Conservation (phyloP, 2,329 filamentous ascomycete species). For the Teratosphaeria viscida region DNA sequence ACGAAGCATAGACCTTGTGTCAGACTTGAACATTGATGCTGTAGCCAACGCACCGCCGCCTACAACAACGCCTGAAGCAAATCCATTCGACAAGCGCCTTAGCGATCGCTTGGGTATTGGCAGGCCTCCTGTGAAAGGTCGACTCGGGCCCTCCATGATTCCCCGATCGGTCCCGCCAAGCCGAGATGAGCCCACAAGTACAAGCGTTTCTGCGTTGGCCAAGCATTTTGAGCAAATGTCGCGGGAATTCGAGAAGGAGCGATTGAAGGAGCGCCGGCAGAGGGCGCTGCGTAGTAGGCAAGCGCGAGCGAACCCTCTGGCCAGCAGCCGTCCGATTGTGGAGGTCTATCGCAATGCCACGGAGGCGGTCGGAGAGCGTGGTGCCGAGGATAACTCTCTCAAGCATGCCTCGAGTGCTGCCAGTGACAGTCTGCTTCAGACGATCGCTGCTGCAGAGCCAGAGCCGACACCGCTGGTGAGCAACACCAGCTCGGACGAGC, state of each 20-base stretch:
- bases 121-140: constrained; percentile 40
- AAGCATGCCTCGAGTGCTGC: constrained; percentile 1
- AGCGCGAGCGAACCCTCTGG: constrained; percentile 76
- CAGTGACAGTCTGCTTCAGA: neutral
- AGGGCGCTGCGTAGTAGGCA: constrained; percentile 65
- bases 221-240: constrained; percentile 95
- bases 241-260: constrained; percentile 90
- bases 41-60: constrained; percentile 16
- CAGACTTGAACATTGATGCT: constrained; percentile 13
- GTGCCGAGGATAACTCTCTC: neutral
- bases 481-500: constrained; percentile 1
- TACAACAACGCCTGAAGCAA: neutral
- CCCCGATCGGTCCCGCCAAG: constrained; percentile 69
- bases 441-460: neutral
- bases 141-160: constrained; percentile 60
- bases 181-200: constrained; percentile 42
- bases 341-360: constrained; percentile 92
- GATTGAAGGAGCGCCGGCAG: constrained; percentile 73
- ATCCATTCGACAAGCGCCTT: constrained; percentile 58
- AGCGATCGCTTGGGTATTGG: constrained; percentile 47
- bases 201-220: constrained; percentile 81
- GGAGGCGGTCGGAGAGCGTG: constrained; percentile 57
- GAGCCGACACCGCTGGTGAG: neutral
- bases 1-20: constrained; percentile 6
- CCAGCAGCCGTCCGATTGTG: constrained; percentile 89